Percentiles rank a stretch among this genome's conserved stretches.
These are phyloP conservation scores for Aspergillus sergii DNA, from an alignment of 2,329 filamentous ascomycete genomes.

Conservation along the genomic window DNA sequence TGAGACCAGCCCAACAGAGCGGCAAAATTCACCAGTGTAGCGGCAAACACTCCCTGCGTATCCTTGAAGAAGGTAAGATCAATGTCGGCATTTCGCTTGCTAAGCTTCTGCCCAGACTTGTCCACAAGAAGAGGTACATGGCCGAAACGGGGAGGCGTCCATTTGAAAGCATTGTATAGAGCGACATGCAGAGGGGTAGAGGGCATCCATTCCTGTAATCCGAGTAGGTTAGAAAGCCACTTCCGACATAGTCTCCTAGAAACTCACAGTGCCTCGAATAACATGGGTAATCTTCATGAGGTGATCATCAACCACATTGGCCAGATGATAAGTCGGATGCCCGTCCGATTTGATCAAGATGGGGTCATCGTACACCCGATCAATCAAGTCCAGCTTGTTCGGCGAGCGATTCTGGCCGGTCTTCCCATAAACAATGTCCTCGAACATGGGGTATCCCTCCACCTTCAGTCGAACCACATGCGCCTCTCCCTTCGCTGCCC, in stretches of 20 bases:
- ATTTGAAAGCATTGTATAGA: conserved; percentile 76
- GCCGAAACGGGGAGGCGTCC: conserved; percentile 74
- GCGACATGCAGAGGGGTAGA: conserved; percentile 80
- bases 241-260: not conserved
- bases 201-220: conserved; percentile 83
- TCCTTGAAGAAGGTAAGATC: conserved; percentile 62
- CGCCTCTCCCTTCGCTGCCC: conserved; percentile 68
- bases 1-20: conserved; percentile 85
- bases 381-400: conserved; percentile 48
- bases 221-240: conserved; percentile 46
- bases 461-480: conserved; percentile 78
- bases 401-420: conserved; percentile 54
- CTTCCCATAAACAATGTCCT: conserved; percentile 78
- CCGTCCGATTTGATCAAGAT: conserved; percentile 91
- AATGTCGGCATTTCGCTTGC: conserved; percentile 77
- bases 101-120: conserved; percentile 72
- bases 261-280: conserved; percentile 75
- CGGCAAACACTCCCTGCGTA: conserved; percentile 61
- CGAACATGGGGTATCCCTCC: conserved; percentile 66
- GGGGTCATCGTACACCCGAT: conserved; percentile 72
- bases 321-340: conserved; percentile 93
- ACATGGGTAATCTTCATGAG: conserved; percentile 96
- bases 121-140: conserved; percentile 77
- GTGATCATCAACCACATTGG: conserved; percentile 96
- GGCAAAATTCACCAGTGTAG: conserved; percentile 76